Evolutionary conservation across 2,329 filamentous ascomycete genomes (phyloP).

Genomic region (Aspergillus calidoustus): DNA sequence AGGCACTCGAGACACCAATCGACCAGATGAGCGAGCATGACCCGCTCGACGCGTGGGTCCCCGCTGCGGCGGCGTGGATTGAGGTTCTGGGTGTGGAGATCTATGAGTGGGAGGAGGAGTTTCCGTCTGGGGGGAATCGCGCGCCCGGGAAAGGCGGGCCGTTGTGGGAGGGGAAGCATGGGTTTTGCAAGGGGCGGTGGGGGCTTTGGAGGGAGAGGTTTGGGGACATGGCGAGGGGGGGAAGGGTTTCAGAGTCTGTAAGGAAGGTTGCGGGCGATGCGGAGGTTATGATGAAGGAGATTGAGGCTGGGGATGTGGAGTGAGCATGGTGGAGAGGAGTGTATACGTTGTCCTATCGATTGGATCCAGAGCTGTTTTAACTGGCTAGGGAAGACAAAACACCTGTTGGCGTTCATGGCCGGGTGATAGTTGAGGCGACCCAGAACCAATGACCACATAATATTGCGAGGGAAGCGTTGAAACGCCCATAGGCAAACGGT

Average conservation of each 20-base stretch:
- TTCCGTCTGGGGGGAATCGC: background rate
- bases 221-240: slow-evolving; percentile 11
- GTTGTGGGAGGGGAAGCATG: slow-evolving; percentile 20
- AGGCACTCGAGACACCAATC: slow-evolving; percentile 14
- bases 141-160: slow-evolving; percentile 16
- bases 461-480: too few species aligned
- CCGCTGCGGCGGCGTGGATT: slow-evolving; percentile 21
- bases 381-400: too few species aligned
- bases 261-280: slow-evolving; percentile 13
- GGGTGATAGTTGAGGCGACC: too few species aligned
- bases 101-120: slow-evolving; percentile 21
- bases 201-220: slow-evolving; percentile 20
- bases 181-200: slow-evolving; percentile 20
- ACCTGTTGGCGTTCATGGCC: too few species aligned
- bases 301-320: slow-evolving; percentile 17
- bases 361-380: too few species aligned
- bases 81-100: slow-evolving; percentile 20
- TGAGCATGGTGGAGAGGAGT: background rate
- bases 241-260: background rate
- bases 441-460: too few species aligned
- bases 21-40: background rate
- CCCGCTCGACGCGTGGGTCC: slow-evolving; percentile 13
- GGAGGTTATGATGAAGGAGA: slow-evolving; percentile 20
- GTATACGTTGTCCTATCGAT: too few species aligned
- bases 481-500: too few species aligned